Conservation (phyloP, 2,329 filamentous ascomycete genomes). For the Microthyrium microscopicum region DNA sequence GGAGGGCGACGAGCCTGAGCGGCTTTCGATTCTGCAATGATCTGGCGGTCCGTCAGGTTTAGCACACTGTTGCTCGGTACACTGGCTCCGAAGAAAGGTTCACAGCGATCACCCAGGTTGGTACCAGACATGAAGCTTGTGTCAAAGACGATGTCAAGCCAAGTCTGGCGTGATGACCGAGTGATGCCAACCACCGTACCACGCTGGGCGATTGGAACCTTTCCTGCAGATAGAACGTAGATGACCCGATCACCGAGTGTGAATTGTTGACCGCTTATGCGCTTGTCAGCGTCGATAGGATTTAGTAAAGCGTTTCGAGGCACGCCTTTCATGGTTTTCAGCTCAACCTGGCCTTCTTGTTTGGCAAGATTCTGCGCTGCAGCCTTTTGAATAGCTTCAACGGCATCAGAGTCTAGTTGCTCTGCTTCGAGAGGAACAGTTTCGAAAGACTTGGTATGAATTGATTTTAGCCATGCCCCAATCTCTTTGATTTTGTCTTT, state of each 20-base stretch:
- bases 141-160: slow-evolving; percentile 89
- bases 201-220: slow-evolving; percentile 79
- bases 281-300: slow-evolving; percentile 89
- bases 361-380: slow-evolving; percentile 47
- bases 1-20: slow-evolving; percentile 36
- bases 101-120: slow-evolving; percentile 75
- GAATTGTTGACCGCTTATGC: slow-evolving; percentile 72
- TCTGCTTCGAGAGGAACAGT: slow-evolving; percentile 91
- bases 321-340: slow-evolving; percentile 61
- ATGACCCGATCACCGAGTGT: slow-evolving; percentile 76
- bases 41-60: slow-evolving; percentile 69
- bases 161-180: slow-evolving; percentile 61
- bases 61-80: slow-evolving; percentile 77
- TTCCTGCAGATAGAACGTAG: slow-evolving; percentile 82
- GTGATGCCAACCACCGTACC: slow-evolving; percentile 94
- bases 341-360: slow-evolving; percentile 35
- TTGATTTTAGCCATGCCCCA: slow-evolving; percentile 75
- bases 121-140: slow-evolving; percentile 94
- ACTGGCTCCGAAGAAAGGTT: slow-evolving; percentile 84
- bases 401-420: slow-evolving; percentile 82
- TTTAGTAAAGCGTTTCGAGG: slow-evolving; percentile 79
- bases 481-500: slow-evolving; percentile 82
- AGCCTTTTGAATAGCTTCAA: slow-evolving; percentile 60
- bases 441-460: slow-evolving; percentile 85
- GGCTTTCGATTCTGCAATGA: slow-evolving; percentile 50